phyloP scores from a whole-genome alignment of 2,329 filamentous ascomycete species.

The Fusarium sp. region DNA sequence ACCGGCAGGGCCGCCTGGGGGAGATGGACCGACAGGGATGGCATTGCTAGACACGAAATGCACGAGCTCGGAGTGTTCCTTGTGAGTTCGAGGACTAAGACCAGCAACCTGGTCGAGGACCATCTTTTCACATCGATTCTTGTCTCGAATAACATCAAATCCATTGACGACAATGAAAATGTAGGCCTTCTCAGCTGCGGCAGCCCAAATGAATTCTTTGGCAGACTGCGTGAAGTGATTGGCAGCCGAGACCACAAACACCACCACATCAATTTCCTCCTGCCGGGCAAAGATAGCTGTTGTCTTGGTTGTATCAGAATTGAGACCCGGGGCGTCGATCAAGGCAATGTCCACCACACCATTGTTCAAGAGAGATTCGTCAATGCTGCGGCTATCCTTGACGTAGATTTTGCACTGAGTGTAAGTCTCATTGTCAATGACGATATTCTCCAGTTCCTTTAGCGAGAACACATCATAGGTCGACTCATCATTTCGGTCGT shows the following conservation, averaged over 20 bases:
- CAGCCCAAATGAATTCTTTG: constrained; percentile 97
- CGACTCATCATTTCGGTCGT: constrained; percentile 91
- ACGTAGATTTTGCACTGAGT: constrained; percentile 98
- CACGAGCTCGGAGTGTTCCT: constrained; percentile 91
- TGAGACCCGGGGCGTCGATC: constrained; percentile 95
- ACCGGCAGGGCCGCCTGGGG: constrained; percentile 67
- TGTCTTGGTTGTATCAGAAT: constrained; percentile 96
- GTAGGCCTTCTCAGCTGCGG: constrained; percentile 96
- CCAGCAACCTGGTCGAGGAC: constrained; percentile 89
- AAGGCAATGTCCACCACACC: constrained; percentile 97
- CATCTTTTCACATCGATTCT: constrained; percentile 90
- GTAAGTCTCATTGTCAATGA: constrained; percentile 88
- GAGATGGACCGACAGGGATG: constrained; percentile 78
- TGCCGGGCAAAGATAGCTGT: constrained; percentile 97
- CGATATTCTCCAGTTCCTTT: constrained; percentile 85
- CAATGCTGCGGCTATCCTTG: constrained; percentile 87
- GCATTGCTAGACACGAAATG: constrained; percentile 99
- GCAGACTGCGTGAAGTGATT: constrained; percentile 98
- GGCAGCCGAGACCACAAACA: constrained; percentile 96
- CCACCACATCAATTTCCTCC: constrained; percentile 98
- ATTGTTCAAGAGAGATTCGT: constrained; percentile 95
- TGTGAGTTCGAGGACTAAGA: constrained; percentile 92
- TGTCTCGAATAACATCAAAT: constrained; percentile 93
- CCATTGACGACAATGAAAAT: constrained; percentile 99
- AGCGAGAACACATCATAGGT: constrained; percentile 91